Percentiles rank a stretch among this genome's conserved stretches.
Conservation (phyloP, 192 early-diverging fungal species). For the Backusella tuberculispora region DNA sequence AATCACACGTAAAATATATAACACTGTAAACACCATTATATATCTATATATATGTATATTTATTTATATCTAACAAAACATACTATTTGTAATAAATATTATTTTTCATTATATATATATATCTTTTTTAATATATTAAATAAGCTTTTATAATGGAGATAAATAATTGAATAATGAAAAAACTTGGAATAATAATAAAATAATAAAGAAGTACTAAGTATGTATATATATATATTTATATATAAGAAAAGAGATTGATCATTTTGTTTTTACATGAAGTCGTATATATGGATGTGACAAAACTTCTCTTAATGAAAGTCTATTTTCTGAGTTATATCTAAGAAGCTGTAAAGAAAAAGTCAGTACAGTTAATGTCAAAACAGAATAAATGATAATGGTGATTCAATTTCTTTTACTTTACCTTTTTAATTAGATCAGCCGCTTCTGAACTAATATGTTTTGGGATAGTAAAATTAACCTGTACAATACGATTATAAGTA, state of each 20-base stretch:
- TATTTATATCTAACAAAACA: not conserved
- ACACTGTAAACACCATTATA: not conserved
- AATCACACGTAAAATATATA: no score
- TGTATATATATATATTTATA: not conserved
- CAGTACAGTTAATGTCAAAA: not conserved
- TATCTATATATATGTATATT: not conserved
- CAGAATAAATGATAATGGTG: not conserved
- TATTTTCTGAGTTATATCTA: constrained; percentile 66
- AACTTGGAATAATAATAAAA: no score
- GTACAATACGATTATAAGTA: constrained; percentile 83
- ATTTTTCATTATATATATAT: no score
- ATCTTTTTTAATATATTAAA: not conserved
- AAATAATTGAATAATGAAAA: not conserved
- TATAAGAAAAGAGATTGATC: not conserved
- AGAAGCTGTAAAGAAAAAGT: constrained; percentile 59
- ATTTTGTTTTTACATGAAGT: not conserved
- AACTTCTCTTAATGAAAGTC: constrained; percentile 77
- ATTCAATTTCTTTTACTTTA: constrained; percentile 30
- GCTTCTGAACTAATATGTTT: constrained; percentile 78
- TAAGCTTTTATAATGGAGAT: not conserved
- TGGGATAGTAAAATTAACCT: constrained; percentile 85
- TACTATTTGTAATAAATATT: not conserved
- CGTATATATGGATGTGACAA: constrained; percentile 72
- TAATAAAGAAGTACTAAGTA: not conserved
- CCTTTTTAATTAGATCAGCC: constrained; percentile 81